phyloP scores from a whole-genome alignment of 2,329 filamentous ascomycete species.

The Seiridium unicorne region DNA sequence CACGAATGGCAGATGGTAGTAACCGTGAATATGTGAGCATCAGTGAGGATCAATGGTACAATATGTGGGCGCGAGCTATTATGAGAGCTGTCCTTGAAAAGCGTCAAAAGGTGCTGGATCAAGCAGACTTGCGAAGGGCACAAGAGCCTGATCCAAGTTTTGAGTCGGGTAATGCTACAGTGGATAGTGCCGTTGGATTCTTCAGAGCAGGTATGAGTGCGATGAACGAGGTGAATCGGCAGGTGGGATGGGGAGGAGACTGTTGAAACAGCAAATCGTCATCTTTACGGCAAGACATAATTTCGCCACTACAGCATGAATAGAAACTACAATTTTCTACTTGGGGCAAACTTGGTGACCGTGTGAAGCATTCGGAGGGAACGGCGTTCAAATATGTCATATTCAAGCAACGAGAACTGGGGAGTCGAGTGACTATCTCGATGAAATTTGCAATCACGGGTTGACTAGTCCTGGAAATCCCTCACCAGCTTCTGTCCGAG shows the following conservation, averaged over 20 bases:
- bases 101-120: conserved; percentile 53
- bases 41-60: conserved; percentile 60
- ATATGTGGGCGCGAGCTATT: conserved; percentile 61
- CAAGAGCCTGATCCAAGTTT: conserved; percentile 37
- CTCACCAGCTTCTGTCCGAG: too few relatives aligned
- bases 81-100: conserved; percentile 57
- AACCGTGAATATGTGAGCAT: conserved; percentile 49
- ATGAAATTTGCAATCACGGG: too few relatives aligned
- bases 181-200: conserved; percentile 35
- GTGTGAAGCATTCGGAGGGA: too few relatives aligned
- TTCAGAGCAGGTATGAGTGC: conserved; percentile 48
- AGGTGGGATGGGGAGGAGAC: conserved; percentile 49
- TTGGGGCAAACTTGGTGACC: too few relatives aligned
- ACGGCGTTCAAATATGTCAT: too few relatives aligned
- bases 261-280: neutral
- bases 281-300: too few relatives aligned
- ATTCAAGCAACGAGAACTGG: too few relatives aligned
- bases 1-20: conserved; percentile 30
- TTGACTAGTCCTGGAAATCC: too few relatives aligned
- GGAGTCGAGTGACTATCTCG: too few relatives aligned
- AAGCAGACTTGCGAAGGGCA: conserved; percentile 50
- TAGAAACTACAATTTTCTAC: too few relatives aligned
- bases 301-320: too few relatives aligned
- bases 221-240: conserved; percentile 51
- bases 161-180: conserved; percentile 34